phyloP scores from a whole-genome alignment of 2,329 filamentous ascomycete genomes.

The Coniella vitis region DNA sequence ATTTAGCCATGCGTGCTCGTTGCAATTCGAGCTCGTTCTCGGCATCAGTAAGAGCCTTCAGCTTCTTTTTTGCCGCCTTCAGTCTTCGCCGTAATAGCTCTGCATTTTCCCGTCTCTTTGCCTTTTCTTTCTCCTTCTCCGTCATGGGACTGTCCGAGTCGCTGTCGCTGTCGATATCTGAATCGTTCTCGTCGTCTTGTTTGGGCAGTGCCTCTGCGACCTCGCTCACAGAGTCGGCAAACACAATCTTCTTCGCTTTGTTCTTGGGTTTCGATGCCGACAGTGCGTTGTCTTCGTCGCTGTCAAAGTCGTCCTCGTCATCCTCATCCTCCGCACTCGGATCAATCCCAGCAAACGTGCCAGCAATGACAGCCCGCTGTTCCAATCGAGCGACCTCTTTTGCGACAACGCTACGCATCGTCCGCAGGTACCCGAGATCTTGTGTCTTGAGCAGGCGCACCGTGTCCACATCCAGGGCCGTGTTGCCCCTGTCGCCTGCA shows the following conservation, averaged over 20 bases:
- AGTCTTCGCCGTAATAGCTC: slow-evolving; percentile 44
- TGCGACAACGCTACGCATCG: slow-evolving; percentile 50
- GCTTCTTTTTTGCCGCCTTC: slow-evolving; percentile 44
- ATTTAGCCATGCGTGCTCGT: slow-evolving; percentile 59
- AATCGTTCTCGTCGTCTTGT: slow-evolving; percentile 21
- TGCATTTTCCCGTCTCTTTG: slow-evolving; percentile 32
- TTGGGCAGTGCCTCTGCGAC: slow-evolving; percentile 19
- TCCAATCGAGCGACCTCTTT: slow-evolving; percentile 53
- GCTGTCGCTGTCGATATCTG: slow-evolving; percentile 24
- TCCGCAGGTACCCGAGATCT: slow-evolving; percentile 58
- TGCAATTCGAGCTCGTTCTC: slow-evolving; percentile 53
- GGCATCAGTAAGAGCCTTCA: slow-evolving; percentile 46
- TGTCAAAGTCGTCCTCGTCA: slow-evolving; percentile 26
- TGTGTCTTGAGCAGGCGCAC: slow-evolving; percentile 63
- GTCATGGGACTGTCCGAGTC: slow-evolving; percentile 17
- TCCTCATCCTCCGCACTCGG: slow-evolving; percentile 24
- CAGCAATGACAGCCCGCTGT: slow-evolving; percentile 44
- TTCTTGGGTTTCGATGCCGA: slow-evolving; percentile 17
- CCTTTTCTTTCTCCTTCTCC: slow-evolving; percentile 25
- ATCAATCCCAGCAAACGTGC: slow-evolving; percentile 23
- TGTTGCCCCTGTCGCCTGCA: slow-evolving; percentile 51
- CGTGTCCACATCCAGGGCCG: slow-evolving; percentile 46
- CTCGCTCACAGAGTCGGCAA: slow-evolving; percentile 36
- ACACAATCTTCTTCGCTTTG: slow-evolving; percentile 42
- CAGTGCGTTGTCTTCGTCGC: slow-evolving; percentile 20